A percentile compares a stretch with the other conserved stretches of the same genome.
phyloP scores from a whole-genome alignment of 2,329 filamentous ascomycete species.

The Penicillium sp. region DNA sequence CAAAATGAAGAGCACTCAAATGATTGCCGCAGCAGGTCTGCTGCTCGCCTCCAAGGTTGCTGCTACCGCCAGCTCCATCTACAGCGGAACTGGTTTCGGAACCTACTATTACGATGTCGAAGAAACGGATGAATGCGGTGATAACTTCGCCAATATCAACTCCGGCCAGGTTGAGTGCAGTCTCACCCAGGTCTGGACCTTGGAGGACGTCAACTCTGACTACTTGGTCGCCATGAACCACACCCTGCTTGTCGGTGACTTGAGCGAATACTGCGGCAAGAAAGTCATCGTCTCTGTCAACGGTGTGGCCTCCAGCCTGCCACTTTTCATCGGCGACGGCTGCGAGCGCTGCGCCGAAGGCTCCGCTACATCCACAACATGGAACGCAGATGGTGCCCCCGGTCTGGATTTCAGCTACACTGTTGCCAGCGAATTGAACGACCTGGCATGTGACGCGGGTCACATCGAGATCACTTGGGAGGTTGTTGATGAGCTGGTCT shows the following conservation, averaged over 20 bases:
- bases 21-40: conserved; percentile 8
- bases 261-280: conserved; percentile 13
- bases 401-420: conserved; percentile 10
- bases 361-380: not conserved
- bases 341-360: conserved; percentile 8
- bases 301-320: conserved; percentile 6
- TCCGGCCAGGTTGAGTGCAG: conserved; percentile 12
- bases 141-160: conserved; percentile 7
- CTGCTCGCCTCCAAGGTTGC: not conserved
- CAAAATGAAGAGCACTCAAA: conserved; percentile 12
- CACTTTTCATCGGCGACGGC: conserved; percentile 13
- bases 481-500: conserved; percentile 13
- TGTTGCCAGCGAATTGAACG: conserved; percentile 3
- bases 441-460: conserved; percentile 2
- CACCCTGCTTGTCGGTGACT: conserved; percentile 3
- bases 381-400: conserved; percentile 1
- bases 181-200: conserved; percentile 11
- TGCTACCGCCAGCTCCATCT: not conserved
- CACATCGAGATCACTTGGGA: conserved; percentile 14
- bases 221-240: conserved; percentile 15
- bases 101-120: conserved; percentile 14
- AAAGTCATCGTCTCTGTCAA: conserved; percentile 11
- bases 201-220: conserved; percentile 11
- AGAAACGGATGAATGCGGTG: conserved; percentile 4
- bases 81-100: conserved; percentile 11